These are phyloP conservation scores for Zygoascus biomembranicola DNA, from an alignment of 805 yeast species.

Conservation along the genomic window DNA sequence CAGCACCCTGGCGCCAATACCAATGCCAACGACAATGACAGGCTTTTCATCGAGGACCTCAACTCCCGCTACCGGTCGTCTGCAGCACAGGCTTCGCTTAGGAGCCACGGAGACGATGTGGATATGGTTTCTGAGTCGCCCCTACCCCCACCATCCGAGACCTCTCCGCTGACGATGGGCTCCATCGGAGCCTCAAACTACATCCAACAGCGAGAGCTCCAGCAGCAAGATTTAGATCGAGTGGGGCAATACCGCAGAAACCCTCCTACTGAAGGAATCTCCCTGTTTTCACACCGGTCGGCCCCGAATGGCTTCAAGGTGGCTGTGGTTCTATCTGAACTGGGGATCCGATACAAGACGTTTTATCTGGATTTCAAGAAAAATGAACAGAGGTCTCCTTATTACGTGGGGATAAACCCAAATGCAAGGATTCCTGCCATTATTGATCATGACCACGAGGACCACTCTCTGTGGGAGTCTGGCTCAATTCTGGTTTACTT, in stretches of 20 bases:
- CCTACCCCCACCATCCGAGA: background rate
- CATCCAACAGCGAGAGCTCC: constrained; percentile 3
- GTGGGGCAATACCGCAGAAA: constrained; percentile 64
- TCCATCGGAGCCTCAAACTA: background rate
- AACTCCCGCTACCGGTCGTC: background rate
- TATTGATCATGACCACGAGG: constrained; percentile 77
- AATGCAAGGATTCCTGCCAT: constrained; percentile 94
- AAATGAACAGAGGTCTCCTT: constrained; percentile 91
- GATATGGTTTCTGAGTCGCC: constrained; percentile 4
- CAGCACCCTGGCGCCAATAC: background rate
- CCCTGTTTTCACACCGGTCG: constrained; percentile 68
- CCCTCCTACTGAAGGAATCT: constrained; percentile 74
- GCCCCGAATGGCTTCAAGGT: constrained; percentile 97
- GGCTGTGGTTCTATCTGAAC: constrained; percentile 79
- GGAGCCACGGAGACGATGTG: background rate
- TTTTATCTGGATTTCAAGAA: constrained; percentile 75
- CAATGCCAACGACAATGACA: background rate
- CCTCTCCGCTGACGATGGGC: constrained; percentile 1
- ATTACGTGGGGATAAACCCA: constrained; percentile 88
- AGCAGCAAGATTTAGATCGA: constrained; percentile 27
- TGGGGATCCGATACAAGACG: constrained; percentile 70
- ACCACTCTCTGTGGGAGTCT: constrained; percentile 86
- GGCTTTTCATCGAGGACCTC: constrained; percentile 2
- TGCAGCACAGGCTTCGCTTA: background rate
- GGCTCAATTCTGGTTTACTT: constrained; percentile 85